These are phyloP conservation scores for Nannizziopsis barbatae DNA, from an alignment of 2,329 filamentous ascomycete species.

Conservation along the genomic window DNA sequence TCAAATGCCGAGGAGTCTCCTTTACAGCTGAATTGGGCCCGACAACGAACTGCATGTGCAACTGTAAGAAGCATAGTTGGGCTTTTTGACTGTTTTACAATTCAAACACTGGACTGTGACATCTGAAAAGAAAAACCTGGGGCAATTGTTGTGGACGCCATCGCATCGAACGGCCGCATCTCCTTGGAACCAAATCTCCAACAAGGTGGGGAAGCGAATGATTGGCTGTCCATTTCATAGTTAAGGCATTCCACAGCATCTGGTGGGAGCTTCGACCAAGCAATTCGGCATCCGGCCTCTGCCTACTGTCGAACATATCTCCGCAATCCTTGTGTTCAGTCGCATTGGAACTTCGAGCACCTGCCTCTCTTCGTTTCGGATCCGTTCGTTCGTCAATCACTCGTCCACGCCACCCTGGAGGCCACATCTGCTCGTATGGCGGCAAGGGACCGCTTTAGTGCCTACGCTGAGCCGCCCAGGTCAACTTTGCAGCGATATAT, in stretches of 20 bases:
- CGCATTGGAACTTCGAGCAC: neutral
- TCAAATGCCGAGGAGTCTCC: too few relatives aligned
- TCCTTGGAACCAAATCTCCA: too few relatives aligned
- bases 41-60: too few relatives aligned
- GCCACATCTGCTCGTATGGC: conserved; percentile 91
- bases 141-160: too few relatives aligned
- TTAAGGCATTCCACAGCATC: neutral
- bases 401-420: conserved; percentile 54
- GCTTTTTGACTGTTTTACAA: too few relatives aligned
- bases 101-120: too few relatives aligned
- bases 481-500: conserved; percentile 93
- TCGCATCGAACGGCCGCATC: too few relatives aligned
- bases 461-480: conserved; percentile 63
- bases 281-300: neutral
- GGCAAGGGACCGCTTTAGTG: conserved; percentile 84
- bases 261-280: conserved; percentile 5
- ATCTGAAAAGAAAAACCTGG: too few relatives aligned
- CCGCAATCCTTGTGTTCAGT: neutral
- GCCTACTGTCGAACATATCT: neutral
- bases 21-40: too few relatives aligned
- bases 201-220: conserved; percentile 1
- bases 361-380: neutral
- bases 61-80: too few relatives aligned
- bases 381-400: neutral
- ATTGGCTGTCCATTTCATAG: conserved; percentile 7